Evolutionary conservation across 192 early-diverging fungal genomes (phyloP).

Genomic region (Lobosporangium transversale): DNA sequence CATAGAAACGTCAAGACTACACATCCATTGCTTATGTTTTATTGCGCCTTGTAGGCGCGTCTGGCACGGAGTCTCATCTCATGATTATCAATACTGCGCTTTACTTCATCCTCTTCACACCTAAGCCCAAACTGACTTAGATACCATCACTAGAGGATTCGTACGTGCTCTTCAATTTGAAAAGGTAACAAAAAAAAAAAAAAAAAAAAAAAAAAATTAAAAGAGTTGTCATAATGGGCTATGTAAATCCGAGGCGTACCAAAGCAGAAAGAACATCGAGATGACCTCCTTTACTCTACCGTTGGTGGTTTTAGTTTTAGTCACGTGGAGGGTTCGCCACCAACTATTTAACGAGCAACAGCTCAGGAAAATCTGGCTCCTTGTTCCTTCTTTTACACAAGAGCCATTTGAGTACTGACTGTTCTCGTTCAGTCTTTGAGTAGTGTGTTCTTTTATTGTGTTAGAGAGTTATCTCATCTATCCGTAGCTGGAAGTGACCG

Average conservation of each 20-base stretch:
- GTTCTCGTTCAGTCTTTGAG: too few relatives aligned
- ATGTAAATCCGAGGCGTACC: not conserved
- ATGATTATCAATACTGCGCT: conserved; percentile 67
- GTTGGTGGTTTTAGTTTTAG: not conserved
- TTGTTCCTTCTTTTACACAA: too few relatives aligned
- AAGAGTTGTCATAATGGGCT: not conserved
- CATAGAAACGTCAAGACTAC: not conserved
- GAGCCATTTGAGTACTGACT: too few relatives aligned
- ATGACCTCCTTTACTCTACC: not conserved
- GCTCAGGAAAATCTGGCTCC: too few relatives aligned
- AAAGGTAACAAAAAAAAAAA: conserved; percentile 27
- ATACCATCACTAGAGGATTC: conserved; percentile 57
- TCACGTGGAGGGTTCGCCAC: too few relatives aligned
- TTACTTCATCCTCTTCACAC: conserved; percentile 68
- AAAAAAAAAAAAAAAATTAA: not conserved
- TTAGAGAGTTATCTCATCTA: too few relatives aligned
- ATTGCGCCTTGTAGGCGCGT: conserved; percentile 51
- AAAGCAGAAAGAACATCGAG: not conserved
- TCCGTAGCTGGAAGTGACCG: too few relatives aligned
- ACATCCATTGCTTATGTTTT: conserved; percentile 2
- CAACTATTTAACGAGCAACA: too few relatives aligned
- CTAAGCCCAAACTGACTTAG: conserved; percentile 57
- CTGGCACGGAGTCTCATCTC: conserved; percentile 60
- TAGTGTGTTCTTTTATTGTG: too few relatives aligned
- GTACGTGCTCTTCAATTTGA: conserved; percentile 68